Evolutionary conservation across 2,329 filamentous ascomycete species (phyloP).

Genomic region (Diaporthe eres): DNA sequence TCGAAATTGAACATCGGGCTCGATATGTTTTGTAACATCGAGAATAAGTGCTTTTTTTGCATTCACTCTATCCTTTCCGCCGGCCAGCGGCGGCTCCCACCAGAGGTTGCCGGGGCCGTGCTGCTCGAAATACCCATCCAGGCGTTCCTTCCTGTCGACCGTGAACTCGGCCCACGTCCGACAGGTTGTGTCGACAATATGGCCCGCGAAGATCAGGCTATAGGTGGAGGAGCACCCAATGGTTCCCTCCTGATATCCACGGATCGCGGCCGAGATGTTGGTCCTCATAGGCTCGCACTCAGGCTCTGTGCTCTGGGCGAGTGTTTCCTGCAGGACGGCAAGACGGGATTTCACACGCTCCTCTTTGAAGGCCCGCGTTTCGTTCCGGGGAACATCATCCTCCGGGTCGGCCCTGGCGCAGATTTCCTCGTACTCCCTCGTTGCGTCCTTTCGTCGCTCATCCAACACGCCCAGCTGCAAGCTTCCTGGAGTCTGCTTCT

Average conservation of each 20-base stretch:
- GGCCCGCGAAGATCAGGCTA: slow-evolving; percentile 59
- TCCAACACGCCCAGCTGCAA: background rate
- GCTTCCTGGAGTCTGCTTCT: background rate
- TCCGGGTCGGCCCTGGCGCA: slow-evolving; percentile 25
- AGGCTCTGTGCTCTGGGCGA: background rate
- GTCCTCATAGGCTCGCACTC: slow-evolving; percentile 53
- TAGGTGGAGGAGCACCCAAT: slow-evolving; percentile 57
- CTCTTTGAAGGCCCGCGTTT: slow-evolving; percentile 47
- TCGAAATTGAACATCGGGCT: slow-evolving; percentile 39
- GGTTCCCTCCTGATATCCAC: slow-evolving; percentile 56
- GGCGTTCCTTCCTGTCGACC: slow-evolving; percentile 53
- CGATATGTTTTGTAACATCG: slow-evolving; percentile 23
- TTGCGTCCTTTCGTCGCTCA: background rate
- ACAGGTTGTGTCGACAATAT: slow-evolving; percentile 56
- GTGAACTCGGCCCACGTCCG: slow-evolving; percentile 56
- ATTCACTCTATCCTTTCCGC: slow-evolving; percentile 39
- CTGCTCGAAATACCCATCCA: slow-evolving; percentile 54
- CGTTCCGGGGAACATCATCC: background rate
- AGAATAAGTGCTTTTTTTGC: slow-evolving; percentile 53
- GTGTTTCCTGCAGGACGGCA: slow-evolving; percentile 45
- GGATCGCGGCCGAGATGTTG: slow-evolving; percentile 60
- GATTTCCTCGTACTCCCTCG: slow-evolving; percentile 26
- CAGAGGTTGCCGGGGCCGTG: slow-evolving; percentile 61
- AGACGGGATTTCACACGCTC: slow-evolving; percentile 52
- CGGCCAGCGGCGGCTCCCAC: slow-evolving; percentile 58